Conservation (phyloP, 805 yeast genomes). For the Zygotorulaspora sp. region DNA sequence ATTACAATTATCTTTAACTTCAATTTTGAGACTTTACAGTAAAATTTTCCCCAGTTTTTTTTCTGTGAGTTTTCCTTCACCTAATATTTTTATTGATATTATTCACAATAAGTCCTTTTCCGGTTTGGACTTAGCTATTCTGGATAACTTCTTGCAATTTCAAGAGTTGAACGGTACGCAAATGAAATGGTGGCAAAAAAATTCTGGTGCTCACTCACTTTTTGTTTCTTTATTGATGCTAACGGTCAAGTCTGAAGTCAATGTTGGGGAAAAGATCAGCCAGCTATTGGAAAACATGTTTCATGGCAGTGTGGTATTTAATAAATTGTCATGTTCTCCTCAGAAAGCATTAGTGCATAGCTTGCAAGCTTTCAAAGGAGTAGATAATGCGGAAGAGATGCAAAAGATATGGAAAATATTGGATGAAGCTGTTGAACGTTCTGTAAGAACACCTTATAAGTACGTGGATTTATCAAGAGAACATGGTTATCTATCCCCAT, state of each 20-base stretch:
- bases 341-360: conserved; percentile 51
- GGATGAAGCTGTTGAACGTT: conserved; percentile 72
- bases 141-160: conserved; percentile 58
- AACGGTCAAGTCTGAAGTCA: conserved; percentile 32
- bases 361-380: conserved; percentile 30
- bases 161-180: conserved; percentile 50
- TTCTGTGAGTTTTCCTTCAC: conserved; percentile 30
- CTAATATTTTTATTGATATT: conserved; percentile 37
- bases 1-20: conserved; percentile 45
- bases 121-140: conserved; percentile 52
- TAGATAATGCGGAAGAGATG: conserved; percentile 13
- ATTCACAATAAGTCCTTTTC: conserved; percentile 35
- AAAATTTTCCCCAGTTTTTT: conserved; percentile 37
- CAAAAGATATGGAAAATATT: conserved; percentile 54
- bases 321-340: conserved; percentile 49
- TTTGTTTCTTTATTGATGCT: conserved; percentile 64
- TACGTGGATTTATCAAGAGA: conserved; percentile 58
- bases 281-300: conserved; percentile 47
- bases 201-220: conserved; percentile 48
- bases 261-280: conserved; percentile 42
- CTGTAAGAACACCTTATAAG: conserved; percentile 73
- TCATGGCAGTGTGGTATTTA: conserved; percentile 52
- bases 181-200: conserved; percentile 76
- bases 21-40: conserved; percentile 41
- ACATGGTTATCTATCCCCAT: conserved; percentile 47